Evolutionary conservation across 1,139 yeast genomes (phyloP), one percentile per base, ranked within the genome.

Genomic region (Hanseniaspora uvarum): DNA sequence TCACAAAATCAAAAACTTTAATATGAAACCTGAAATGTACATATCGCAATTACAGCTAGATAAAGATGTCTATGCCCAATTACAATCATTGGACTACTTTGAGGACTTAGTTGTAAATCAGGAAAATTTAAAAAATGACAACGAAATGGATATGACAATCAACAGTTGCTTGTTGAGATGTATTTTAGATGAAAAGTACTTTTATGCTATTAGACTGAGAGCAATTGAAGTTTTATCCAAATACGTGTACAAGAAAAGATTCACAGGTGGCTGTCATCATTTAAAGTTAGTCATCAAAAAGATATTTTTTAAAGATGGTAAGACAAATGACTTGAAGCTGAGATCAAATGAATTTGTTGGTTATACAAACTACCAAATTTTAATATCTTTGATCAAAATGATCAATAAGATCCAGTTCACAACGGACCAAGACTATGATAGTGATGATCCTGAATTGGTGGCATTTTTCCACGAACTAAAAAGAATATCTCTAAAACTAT

Each of bases 1-100:
- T 51, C 87, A 95, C 56, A 78, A 78, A 59, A 73, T 86, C 30
- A 36, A 7, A 26, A 76, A 81, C 58, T 80, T 94, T 37, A 85
- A 83, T 60, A 96, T 89, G 66, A 95, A 96, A 0, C 97, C 88
- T 63, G 86, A 87, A 64, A 94, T 92, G 96, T 92, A 79, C 66
- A 87, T 88, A 0, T 85, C 97, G 0, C 98, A 94, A 64, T 70
- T 94, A 37, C 94, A 86, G 61, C 94, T 87, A 65, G 99, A 94
- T 68, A 72, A 96, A 59, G 99, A 94, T 65, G 95, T 94, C 16
- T 96, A 88, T 59, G 98, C 98, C 0, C 99, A 94, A 64, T 71
- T 79, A 53, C 96, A 88, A 56, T 89, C 96, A 2, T 77, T 89
- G 16, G 71, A 76, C 51, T 86, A 78, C 66, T 89, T 87, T 67